Conservation (phyloP, 306 rosid species). For the Vachellia collinsii region DNA sequence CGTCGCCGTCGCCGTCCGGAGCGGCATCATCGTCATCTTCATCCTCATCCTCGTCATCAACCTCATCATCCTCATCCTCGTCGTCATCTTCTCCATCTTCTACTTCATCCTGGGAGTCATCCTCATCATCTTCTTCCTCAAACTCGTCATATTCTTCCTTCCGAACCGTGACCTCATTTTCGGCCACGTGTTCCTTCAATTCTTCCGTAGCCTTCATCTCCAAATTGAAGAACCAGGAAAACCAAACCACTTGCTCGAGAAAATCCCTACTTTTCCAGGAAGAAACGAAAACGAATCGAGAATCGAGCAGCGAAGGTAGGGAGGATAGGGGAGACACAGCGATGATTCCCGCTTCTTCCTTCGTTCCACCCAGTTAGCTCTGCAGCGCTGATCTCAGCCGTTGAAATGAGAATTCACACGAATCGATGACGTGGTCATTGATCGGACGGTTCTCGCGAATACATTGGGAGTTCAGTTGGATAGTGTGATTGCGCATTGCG, state of each 20-base stretch:
- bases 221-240: slow-evolving; percentile 23
- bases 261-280: slow-evolving; percentile 22
- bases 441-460: slow-evolving; percentile 58
- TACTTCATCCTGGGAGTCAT: slow-evolving; percentile 45
- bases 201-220: slow-evolving; percentile 68
- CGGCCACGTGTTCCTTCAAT: slow-evolving; percentile 53
- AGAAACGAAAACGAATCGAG: slow-evolving; percentile 36
- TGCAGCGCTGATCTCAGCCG: slow-evolving; percentile 69
- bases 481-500: slow-evolving; percentile 50
- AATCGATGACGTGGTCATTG: slow-evolving; percentile 58
- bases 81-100: slow-evolving; percentile 59
- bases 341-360: slow-evolving; percentile 60
- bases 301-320: slow-evolving; percentile 34
- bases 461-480: slow-evolving; percentile 40
- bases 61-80: slow-evolving; percentile 47
- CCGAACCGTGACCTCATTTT: slow-evolving; percentile 46
- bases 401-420: slow-evolving; percentile 47
- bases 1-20: slow-evolving; percentile 60
- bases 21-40: slow-evolving; percentile 50
- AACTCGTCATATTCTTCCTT: slow-evolving; percentile 43
- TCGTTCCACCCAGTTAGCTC: slow-evolving; percentile 74
- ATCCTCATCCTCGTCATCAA: slow-evolving; percentile 32
- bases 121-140: slow-evolving; percentile 45
- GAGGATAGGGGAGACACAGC: slow-evolving; percentile 41
- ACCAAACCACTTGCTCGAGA: slow-evolving; percentile 21